Evolutionary conservation across 2,329 filamentous ascomycete species (phyloP), one percentile per base, ranked within the genome.

Genomic region (Epichloe glyceriae): DNA sequence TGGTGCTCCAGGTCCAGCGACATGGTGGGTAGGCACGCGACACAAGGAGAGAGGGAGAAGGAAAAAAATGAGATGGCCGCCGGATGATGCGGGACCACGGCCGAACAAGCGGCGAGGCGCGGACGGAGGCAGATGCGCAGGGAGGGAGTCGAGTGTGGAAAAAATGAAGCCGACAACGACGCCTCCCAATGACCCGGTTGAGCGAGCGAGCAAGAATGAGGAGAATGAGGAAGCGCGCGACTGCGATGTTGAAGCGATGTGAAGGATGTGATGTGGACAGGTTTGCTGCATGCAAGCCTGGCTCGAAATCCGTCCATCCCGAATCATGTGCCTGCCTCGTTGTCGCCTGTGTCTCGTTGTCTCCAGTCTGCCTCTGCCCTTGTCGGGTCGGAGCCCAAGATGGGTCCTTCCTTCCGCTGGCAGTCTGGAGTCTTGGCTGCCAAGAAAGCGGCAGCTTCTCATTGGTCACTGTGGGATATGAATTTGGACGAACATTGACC

Each of bases 1-100:
- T 91, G 87, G 65, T 82, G 85, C 71, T 93, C 87, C 49, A 93
- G 76, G 62, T 90, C 83, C 62, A 93, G 77, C 59, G 80, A 79
- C 79, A 83, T 83, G 55, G 54, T 62, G 59, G 55, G 53, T 61
- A 58, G 55, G 49, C 45, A 55, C 46, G 51, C 47, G 37, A 51
- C 48, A 49, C 49, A 17, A 42, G 50, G 49, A 44, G 40, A 41
- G 40, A 20, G 33, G 44, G 12, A 20, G 19, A 33, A 19, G 19
- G 17, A 48, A 46, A 42, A 38, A 15, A 12, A 19, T 33, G 45
- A 51, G 43, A 38, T 22, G 45, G 37, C 26, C 43, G 43, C 43
- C n/a, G 43, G 43, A 46, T 35, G 48, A 26, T 10, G 26, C 39
- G 33, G 39, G 40, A 22, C 26, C 4, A 10, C 10, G 22, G n/a